phyloP scores from a whole-genome alignment of 306 rosid genomes.

The Ochetophila trinervis region DNA sequence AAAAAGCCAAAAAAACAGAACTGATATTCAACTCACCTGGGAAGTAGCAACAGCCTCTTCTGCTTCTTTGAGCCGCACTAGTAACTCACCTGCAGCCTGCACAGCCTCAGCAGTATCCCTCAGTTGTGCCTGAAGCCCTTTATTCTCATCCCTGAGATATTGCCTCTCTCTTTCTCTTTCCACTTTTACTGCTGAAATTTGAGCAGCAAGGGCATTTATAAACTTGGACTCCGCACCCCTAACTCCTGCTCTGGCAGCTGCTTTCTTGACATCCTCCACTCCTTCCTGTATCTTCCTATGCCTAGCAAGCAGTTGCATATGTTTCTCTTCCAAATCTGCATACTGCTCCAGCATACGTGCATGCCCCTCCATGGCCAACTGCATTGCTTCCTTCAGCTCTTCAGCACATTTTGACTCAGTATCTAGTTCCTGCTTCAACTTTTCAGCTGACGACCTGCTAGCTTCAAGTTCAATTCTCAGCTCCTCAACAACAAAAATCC shows the following conservation, averaged over 20 bases:
- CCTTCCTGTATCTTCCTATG: slow-evolving; percentile 86
- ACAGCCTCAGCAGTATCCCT: slow-evolving; percentile 98
- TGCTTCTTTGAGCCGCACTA: slow-evolving; percentile 87
- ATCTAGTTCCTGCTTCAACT: slow-evolving; percentile 65
- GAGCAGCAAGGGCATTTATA: slow-evolving; percentile 94
- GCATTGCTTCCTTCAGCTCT: slow-evolving; percentile 91
- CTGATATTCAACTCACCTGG: slow-evolving; percentile 57
- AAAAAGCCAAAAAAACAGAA: not conserved
- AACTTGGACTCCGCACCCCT: slow-evolving; percentile 91
- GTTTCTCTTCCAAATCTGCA: slow-evolving; percentile 98
- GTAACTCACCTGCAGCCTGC: slow-evolving; percentile 98
- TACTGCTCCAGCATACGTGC: slow-evolving; percentile 86
- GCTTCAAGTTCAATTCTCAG: slow-evolving; percentile 82
- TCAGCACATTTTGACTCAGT: slow-evolving; percentile 78
- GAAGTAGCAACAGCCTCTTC: slow-evolving; percentile 76
- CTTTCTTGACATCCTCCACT: slow-evolving; percentile 87
- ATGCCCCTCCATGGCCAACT: slow-evolving; percentile 80
- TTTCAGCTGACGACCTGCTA: slow-evolving; percentile 62
- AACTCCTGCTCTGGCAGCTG: slow-evolving; percentile 92
- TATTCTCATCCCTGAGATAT: slow-evolving; percentile 76
- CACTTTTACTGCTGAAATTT: slow-evolving; percentile 80
- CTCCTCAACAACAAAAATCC: slow-evolving; percentile 92
- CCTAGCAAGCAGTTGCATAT: slow-evolving; percentile 78
- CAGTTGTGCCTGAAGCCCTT: slow-evolving; percentile 92
- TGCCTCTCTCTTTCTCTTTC: slow-evolving; percentile 85